A percentile compares a stretch with the other conserved stretches of the same genome.
Evolutionary conservation across 129 eudicot genomes (phyloP).

Genomic region (Flaveria robusta): DNA sequence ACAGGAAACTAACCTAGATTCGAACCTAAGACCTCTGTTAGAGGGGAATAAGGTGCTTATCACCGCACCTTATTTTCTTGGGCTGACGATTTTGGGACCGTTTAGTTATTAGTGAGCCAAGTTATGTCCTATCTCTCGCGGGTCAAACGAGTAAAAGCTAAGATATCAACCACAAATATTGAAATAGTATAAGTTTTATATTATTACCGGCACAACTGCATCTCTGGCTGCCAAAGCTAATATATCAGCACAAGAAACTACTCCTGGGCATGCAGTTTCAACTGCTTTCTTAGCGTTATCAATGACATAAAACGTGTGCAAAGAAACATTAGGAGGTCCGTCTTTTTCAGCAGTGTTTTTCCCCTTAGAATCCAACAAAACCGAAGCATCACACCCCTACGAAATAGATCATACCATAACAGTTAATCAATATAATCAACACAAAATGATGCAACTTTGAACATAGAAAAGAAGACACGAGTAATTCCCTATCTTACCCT

Average conservation of each 20-base stretch:
- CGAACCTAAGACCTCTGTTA: too few relatives aligned
- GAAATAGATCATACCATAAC: not conserved
- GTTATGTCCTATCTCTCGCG: not conserved
- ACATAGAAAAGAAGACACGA: not conserved
- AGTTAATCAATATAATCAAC: not conserved
- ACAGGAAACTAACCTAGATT: too few relatives aligned
- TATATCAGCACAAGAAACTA: constrained; percentile 26
- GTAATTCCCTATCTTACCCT: not conserved
- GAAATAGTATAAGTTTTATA: not conserved
- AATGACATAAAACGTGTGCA: constrained; percentile 24
- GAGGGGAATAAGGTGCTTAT: too few relatives aligned
- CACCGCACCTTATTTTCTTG: too few relatives aligned
- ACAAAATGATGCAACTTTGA: not conserved
- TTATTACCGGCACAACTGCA: constrained; percentile 16
- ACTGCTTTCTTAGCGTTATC: constrained; percentile 18
- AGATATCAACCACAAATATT: not conserved
- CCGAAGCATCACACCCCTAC: constrained; percentile 27
- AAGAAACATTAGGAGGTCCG: constrained; percentile 20
- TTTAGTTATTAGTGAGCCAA: not conserved
- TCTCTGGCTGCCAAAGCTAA: constrained; percentile 27
- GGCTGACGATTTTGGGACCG: not conserved
- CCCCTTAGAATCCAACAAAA: constrained; percentile 24
- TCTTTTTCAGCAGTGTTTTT: constrained; percentile 21
- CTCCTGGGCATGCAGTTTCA: constrained; percentile 24
- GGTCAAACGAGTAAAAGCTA: not conserved